Base-by-base conservation (phyloP, 306 rosid species). In the Gastrolobium bilobum region DNA sequence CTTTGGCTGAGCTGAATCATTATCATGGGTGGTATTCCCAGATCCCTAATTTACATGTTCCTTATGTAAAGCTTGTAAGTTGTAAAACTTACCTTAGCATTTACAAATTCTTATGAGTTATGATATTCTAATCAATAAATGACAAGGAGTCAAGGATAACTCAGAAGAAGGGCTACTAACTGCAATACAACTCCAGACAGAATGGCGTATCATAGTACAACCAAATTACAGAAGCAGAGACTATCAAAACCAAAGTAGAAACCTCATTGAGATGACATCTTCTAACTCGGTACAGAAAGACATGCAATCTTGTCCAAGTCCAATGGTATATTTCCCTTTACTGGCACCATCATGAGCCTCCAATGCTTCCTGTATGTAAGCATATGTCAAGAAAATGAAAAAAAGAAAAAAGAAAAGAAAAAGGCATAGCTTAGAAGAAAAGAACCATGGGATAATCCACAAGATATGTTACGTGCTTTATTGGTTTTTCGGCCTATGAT, bases 191-290 rank as follows among this genome's bases (percentile, higher is more conserved):
- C 37, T 6, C 29, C 6, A 50, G 34, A 63, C 42, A 5, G 11
- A 57, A 64, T 38, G 50, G 35, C n/a, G 40, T 5, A 15, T 51
- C 76, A 78, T 1, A 62, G 47, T 48, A 6, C 31, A 33, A 57
- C 2, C 11, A 43, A 47, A 5, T 39, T 52, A 69, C 66, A 51
- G 84, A 65, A 65, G 6, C 29, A 66, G 59, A 68, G 66, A 60
- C 13, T 75, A 60, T 46, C 9, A 54, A 43, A 81, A 65, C 14
- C 35, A 69, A 68, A 75, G 60, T 52, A 59, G 70, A 31, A 73
- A 95, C 99, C 99, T 96, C 99, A 96, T 93, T 10, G 99, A 96
- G 88, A 96, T 91, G 84, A 96, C 96, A 89, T 96, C 99, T 90
- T 96, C 99, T 10, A 89, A 78, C 61, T 96, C 99, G 2, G 94